A percentile compares a stretch with the other conserved stretches of the same genome.
These are phyloP conservation scores for Penicillium sp. DNA, from an alignment of 2,329 filamentous ascomycete genomes.

Conservation along the genomic window DNA sequence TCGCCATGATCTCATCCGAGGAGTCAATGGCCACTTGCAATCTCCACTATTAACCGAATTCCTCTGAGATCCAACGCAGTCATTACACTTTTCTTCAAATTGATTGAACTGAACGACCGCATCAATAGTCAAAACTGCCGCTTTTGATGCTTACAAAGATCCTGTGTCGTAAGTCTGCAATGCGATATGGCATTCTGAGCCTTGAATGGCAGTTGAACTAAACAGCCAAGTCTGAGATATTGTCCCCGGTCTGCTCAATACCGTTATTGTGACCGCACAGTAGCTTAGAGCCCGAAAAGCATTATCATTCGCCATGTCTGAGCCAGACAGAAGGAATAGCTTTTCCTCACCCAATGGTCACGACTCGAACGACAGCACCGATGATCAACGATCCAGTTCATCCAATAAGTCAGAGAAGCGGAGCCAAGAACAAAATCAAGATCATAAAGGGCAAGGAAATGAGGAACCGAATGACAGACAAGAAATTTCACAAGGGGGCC, in stretches of 20 bases:
- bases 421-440: neutral
- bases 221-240: neutral
- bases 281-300: neutral
- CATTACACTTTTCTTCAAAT: too few relatives aligned
- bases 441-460: neutral
- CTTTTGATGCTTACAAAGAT: neutral
- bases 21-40: neutral
- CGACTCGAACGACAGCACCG: neutral
- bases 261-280: neutral
- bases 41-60: neutral
- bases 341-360: slow-evolving; percentile 1
- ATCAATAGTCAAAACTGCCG: too few relatives aligned
- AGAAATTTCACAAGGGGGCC: neutral
- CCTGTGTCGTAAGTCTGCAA: neutral
- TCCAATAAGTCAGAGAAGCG: neutral
- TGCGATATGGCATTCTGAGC: neutral
- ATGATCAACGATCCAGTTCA: neutral
- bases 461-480: neutral
- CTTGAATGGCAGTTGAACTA: neutral
- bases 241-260: neutral
- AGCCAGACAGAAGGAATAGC: neutral
- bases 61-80: neutral
- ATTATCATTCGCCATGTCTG: slow-evolving; percentile 6
- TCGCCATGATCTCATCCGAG: slow-evolving; percentile 15
- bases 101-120: too few relatives aligned